These are phyloP conservation scores for Hanseniaspora mollemarum DNA, from an alignment of 805 yeast genomes.

Conservation along the genomic window DNA sequence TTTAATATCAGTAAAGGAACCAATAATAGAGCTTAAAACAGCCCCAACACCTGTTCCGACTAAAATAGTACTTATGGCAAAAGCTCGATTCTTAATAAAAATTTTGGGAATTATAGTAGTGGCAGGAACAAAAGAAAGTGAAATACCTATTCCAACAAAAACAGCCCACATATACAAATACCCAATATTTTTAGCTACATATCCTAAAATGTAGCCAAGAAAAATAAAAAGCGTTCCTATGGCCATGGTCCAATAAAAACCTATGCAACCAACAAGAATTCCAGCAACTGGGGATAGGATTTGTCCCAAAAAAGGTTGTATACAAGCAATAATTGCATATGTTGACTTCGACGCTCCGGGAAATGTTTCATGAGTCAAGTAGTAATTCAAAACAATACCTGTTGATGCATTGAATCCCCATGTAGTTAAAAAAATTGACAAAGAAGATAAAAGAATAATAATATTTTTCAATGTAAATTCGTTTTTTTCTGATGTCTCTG, in stretches of 20 bases:
- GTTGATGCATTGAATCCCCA: conserved; percentile 67
- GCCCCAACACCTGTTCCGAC: conserved; percentile 48
- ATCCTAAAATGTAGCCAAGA: conserved; percentile 47
- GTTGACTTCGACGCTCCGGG: conserved; percentile 46
- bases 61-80: conserved; percentile 41
- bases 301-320: conserved; percentile 47
- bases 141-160: conserved; percentile 41
- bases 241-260: conserved; percentile 38
- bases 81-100: conserved; percentile 52
- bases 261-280: conserved; percentile 38
- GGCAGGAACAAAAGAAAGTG: conserved; percentile 48
- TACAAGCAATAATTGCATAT: conserved; percentile 58
- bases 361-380: conserved; percentile 40
- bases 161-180: conserved; percentile 63
- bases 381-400: conserved; percentile 51
- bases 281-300: conserved; percentile 47
- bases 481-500: not conserved
- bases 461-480: conserved; percentile 11
- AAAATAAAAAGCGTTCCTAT: conserved; percentile 44
- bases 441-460: conserved; percentile 12
- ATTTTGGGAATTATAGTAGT: conserved; percentile 55
- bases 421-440: conserved; percentile 43
- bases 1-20: conserved; percentile 1
- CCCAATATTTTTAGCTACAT: conserved; percentile 50
- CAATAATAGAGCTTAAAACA: conserved; percentile 22